phyloP scores from a whole-genome alignment of 306 rosid genomes.

The Elaeagnus macrophylla region DNA sequence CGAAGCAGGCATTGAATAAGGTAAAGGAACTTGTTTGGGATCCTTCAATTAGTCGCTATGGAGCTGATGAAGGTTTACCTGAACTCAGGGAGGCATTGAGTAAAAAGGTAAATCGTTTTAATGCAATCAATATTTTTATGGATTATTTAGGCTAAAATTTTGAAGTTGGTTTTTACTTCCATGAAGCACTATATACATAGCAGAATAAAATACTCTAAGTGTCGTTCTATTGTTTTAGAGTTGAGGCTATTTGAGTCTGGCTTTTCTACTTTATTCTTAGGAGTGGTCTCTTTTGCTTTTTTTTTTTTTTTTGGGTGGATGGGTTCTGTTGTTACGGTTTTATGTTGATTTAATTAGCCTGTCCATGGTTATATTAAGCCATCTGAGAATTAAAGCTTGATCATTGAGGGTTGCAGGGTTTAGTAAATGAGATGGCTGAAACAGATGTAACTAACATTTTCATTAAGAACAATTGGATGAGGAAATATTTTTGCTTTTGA shows the following conservation, averaged over 20 bases:
- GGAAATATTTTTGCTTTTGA: no score
- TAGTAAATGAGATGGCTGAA: neutral
- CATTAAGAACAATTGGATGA: neutral
- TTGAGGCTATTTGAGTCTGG: no score
- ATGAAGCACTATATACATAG: neutral
- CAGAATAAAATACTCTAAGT: neutral
- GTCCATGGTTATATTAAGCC: neutral
- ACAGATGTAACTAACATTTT: neutral
- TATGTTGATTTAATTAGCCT: neutral
- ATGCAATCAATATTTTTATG: neutral
- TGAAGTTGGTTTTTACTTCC: neutral
- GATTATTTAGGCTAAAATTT: neutral
- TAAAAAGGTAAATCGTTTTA: slow-evolving; percentile 42
- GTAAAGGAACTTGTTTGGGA: slow-evolving; percentile 73
- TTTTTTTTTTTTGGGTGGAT: no score
- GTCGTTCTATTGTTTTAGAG: neutral
- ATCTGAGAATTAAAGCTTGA: neutral
- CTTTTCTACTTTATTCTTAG: no score
- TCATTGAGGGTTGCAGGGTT: neutral
- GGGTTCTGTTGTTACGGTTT: no score
- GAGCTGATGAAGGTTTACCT: slow-evolving; percentile 86
- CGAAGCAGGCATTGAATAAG: slow-evolving; percentile 67
- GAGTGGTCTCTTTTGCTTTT: no score
- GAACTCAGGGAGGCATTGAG: slow-evolving; percentile 71
- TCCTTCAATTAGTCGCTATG: slow-evolving; percentile 80